Conservation (phyloP, 108 stramenopile species). For the Pseudonitzschia multiseries region DNA sequence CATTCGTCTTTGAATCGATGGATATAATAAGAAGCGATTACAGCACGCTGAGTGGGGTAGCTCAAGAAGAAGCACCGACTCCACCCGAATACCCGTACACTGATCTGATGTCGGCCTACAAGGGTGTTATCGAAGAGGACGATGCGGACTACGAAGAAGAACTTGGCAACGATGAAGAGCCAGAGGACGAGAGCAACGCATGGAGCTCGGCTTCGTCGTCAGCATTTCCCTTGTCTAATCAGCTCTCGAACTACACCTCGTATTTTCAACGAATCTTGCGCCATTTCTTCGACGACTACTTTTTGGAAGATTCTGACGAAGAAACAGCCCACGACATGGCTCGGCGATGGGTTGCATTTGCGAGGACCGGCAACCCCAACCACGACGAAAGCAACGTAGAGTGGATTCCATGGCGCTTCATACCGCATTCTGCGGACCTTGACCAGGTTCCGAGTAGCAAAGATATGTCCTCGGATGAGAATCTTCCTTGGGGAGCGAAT, state of each 20-base stretch:
- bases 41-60: slow-evolving; percentile 48
- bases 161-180: not conserved
- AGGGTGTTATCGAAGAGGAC: slow-evolving; percentile 38
- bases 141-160: slow-evolving; percentile 27
- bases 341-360: slow-evolving; percentile 63
- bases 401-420: slow-evolving; percentile 61
- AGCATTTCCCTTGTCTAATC: slow-evolving; percentile 2
- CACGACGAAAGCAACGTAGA: slow-evolving; percentile 52
- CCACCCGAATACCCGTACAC: slow-evolving; percentile 66
- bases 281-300: slow-evolving; percentile 69
- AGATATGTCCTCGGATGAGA: slow-evolving; percentile 9
- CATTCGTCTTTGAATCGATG: slow-evolving; percentile 82
- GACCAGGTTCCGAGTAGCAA: not conserved
- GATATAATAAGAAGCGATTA: slow-evolving; percentile 62
- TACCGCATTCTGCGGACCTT: slow-evolving; percentile 18
- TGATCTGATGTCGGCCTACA: slow-evolving; percentile 52
- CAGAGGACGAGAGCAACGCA: not conserved
- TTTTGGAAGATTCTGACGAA: slow-evolving; percentile 64
- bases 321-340: slow-evolving; percentile 65
- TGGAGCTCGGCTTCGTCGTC: not conserved
- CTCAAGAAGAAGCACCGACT: slow-evolving; percentile 55
- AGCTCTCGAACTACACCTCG: slow-evolving; percentile 30
- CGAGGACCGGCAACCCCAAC: slow-evolving; percentile 54
- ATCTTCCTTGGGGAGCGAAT: slow-evolving; percentile 16
- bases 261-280: slow-evolving; percentile 50